Evolutionary conservation across 2,329 filamentous ascomycete species (phyloP).

Genomic region (Ophiostoma himal-ulmi): DNA sequence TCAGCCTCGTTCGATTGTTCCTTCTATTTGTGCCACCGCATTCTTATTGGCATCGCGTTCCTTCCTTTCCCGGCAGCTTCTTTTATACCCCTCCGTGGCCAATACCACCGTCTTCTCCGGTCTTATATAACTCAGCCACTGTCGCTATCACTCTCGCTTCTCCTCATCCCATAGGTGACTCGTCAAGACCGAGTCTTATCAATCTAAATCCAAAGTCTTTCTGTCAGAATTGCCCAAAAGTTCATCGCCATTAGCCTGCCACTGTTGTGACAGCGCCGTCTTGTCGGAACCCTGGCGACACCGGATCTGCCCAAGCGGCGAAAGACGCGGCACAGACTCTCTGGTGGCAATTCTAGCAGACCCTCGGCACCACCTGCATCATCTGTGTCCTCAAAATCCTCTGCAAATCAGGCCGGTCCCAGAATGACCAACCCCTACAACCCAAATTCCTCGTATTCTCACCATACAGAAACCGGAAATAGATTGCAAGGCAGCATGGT

Average conservation of each 20-base stretch:
- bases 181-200: neutral
- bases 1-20: neutral
- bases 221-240: neutral
- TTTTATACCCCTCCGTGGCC: neutral
- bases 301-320: slow-evolving; percentile 9
- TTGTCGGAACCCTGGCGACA: neutral
- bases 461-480: neutral
- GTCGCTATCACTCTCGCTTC: neutral
- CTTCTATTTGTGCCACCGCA: neutral
- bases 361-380: neutral
- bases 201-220: neutral
- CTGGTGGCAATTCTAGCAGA: neutral
- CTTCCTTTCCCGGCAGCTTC: neutral
- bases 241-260: neutral
- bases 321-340: slow-evolving; percentile 1
- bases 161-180: neutral
- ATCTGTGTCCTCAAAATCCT: neutral
- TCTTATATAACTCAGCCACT: neutral
- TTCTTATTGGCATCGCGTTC: neutral
- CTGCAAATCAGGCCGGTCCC: neutral
- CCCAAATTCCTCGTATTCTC: neutral
- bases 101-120: neutral
- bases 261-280: neutral
- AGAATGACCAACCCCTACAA: neutral
- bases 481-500: neutral